Evolutionary conservation across 352 stramenopile genomes (phyloP).

Genomic region (Phytophthora colocasiae): DNA sequence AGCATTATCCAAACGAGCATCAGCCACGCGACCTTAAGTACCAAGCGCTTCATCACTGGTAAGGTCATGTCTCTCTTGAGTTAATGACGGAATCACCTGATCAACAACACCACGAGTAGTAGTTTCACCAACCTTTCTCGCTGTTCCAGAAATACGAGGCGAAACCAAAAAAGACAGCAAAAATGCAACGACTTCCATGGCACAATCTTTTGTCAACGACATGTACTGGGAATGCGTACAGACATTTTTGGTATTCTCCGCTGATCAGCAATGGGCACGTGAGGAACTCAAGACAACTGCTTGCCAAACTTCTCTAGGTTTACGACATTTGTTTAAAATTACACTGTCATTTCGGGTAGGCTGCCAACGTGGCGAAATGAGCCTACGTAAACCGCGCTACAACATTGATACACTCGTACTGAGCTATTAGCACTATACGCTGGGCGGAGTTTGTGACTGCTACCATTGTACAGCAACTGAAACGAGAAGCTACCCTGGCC

Average conservation of each 20-base stretch:
- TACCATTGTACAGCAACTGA: no score
- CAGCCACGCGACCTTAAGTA: slow-evolving; percentile 8
- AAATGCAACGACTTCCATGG: no score
- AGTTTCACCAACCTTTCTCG: slow-evolving; percentile 30
- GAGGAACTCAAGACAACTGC: no score
- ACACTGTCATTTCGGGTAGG: no score
- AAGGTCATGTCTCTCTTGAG: not conserved
- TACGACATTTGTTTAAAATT: no score
- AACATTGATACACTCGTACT: no score
- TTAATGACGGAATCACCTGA: not conserved
- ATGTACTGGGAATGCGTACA: no score
- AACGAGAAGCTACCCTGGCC: no score
- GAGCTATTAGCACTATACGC: no score
- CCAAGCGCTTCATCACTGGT: not conserved
- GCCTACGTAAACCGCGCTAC: no score
- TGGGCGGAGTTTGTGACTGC: no score
- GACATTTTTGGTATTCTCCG: slow-evolving; percentile 13
- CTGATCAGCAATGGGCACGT: not conserved
- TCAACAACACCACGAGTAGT: not conserved
- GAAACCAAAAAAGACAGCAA: slow-evolving; percentile 8
- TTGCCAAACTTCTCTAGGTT: not conserved
- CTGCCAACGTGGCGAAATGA: slow-evolving; percentile 42
- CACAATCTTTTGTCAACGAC: no score
- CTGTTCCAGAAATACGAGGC: not conserved
- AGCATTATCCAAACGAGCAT: slow-evolving; percentile 13